Evolutionary conservation across 352 stramenopile species (phyloP), one percentile per base, ranked within the genome.

Genomic region (Blastocystis sp.): DNA sequence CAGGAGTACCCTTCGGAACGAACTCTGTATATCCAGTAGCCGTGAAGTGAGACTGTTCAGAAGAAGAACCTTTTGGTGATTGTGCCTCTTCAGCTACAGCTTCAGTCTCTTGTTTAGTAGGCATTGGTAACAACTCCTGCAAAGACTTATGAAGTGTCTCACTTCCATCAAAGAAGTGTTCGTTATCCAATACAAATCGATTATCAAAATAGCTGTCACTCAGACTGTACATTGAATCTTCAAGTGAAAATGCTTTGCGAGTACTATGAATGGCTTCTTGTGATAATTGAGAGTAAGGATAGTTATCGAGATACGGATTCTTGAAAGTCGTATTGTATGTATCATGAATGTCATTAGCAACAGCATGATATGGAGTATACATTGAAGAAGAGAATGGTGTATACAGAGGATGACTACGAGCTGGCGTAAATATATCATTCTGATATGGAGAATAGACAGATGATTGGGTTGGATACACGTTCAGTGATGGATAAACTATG

Each of bases 291-390:
- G 51, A 39, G n/a, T 66, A 83, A 9, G 71, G 46, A 32, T 66
- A 83, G 14, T 66, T 83, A 56, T 83, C 71, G 9, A 67, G 54
- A 35, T 65, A 43, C 5, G 71, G 51, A 37, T 83, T 83, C 51
- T 66, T 63, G 24, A 83, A n/a, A 6, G 51, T 83, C 4, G 71
- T 83, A n/a, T 66, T 66, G 71, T 83, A 83, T 11, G 42, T n/a
- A 35, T 59, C 71, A n/a, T 21, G 21, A 5, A 74, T 43, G 63
- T 74, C 63, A 43, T 14, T 49, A 4, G 27, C 27, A 0, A 74
- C 24, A 32, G 16, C 63, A 7, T 43, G 27, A 32, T 61, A 61
- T 11, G 65, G 65, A 0, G 71, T 14, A 11, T 65, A 66, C 29
- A 42, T 14, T 7, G 71, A 42, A 6, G 71, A 66, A 29, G 49